Base-by-base conservation (phyloP, 805 yeast species). In the Priceomyces fermenticarens region DNA sequence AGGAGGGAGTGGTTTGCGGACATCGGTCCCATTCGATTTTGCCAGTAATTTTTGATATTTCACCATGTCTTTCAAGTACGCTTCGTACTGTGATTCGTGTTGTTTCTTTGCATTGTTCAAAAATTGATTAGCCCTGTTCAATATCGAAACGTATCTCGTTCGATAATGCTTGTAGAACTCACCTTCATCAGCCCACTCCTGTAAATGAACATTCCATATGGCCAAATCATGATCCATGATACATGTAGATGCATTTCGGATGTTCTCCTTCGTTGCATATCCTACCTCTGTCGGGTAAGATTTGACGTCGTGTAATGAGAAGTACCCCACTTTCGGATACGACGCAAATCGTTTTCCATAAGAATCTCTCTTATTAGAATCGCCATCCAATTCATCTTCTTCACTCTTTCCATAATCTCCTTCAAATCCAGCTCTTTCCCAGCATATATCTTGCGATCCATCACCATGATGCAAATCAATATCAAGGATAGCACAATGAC, bases 401-500 rank as follows among this genome's bases (percentile, higher is more conserved):
- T 74, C 78, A 23, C 72, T 69, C 42, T 72, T 70, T n/a, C 74
- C 74, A 45, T 63, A 65, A 44, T 70, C 74, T 6, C 73, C 75
- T 3, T 52, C 40, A 50, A 78, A 75, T 0, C 88, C 87, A 1
- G 85, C 85, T 47, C 86, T 70, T 52, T 80, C 82, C 89, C 90
- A 87, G 52, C 90, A 81, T 20, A 87, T 83, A 58, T 87, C 95
- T 52, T 88, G 95, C 5, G 87, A 77, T 10, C 96, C 96, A 60
- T 87, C 96, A 12, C 95, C 96, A 55, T 87, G 96, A 55, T 87
- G 96, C 32, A 87, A 68, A 58, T 87, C 96, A 46, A 88, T 83
- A 58, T 87, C 96, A 25, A 87, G 62, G 13, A 87, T 83, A 0
- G 84, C 89, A 12, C 88, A 88, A 63, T 87, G 95, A 0, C 91